These are phyloP conservation scores for Huntiella omanensis DNA, from an alignment of 2,329 filamentous ascomycete species.

Conservation along the genomic window DNA sequence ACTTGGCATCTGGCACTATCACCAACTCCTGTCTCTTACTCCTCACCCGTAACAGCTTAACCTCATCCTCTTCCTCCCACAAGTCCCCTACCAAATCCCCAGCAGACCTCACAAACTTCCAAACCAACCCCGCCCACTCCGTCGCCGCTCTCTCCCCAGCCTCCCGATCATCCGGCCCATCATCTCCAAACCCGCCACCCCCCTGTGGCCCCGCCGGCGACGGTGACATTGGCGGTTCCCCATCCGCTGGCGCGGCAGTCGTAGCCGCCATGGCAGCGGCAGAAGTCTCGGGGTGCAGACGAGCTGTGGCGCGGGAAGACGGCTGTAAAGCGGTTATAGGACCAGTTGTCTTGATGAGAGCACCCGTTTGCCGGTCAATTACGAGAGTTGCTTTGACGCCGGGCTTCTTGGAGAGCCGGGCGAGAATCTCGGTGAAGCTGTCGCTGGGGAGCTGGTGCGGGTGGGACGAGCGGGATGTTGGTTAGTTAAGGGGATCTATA, in stretches of 20 bases:
- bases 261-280: constrained; percentile 16
- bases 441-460: constrained; percentile 26
- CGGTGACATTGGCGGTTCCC: constrained; percentile 2
- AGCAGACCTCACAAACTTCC: constrained; percentile 53
- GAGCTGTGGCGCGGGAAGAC: constrained; percentile 15
- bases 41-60: constrained; percentile 55
- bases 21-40: constrained; percentile 77
- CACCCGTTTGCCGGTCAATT: constrained; percentile 50
- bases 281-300: constrained; percentile 6
- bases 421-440: constrained; percentile 45
- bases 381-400: constrained; percentile 64
- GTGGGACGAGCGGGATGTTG: neutral
- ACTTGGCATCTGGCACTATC: constrained; percentile 64
- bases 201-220: constrained; percentile 16
- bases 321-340: constrained; percentile 38
- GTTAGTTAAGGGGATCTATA: neutral
- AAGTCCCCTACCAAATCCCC: constrained; percentile 52
- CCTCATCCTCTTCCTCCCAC: constrained; percentile 59
- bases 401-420: constrained; percentile 55
- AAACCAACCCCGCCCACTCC: constrained; percentile 58
- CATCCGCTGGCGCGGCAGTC: constrained; percentile 17
- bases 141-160: constrained; percentile 42
- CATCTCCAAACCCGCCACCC: neutral
- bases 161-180: constrained; percentile 21
- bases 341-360: constrained; percentile 58